Percentiles rank a stretch among this genome's conserved stretches.
Conservation (phyloP, 768 basidiomycete genomes). For the Boletus pseudopeckii region DNA sequence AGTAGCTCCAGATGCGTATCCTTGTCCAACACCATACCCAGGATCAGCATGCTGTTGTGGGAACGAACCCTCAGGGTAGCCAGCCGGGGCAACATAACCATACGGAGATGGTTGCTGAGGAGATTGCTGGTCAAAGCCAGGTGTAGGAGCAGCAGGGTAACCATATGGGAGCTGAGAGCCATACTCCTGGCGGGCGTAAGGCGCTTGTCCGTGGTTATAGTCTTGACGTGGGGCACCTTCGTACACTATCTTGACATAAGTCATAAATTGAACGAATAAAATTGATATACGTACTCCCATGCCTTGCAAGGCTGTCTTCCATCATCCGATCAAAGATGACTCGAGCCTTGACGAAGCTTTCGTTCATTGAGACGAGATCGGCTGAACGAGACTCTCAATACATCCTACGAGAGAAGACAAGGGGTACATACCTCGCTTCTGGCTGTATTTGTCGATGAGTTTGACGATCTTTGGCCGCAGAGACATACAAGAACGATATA, state of each 20-base stretch:
- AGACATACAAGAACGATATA: constrained; percentile 87
- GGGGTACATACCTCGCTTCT: constrained; percentile 63
- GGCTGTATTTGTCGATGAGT: constrained; percentile 94
- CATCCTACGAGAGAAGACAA: neutral
- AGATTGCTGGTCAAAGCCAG: constrained; percentile 43
- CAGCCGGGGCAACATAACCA: constrained; percentile 20
- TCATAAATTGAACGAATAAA: neutral
- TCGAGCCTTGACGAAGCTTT: constrained; percentile 85
- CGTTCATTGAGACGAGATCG: constrained; percentile 92
- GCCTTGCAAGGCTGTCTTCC: constrained; percentile 81
- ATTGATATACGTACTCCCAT: constrained; percentile 47
- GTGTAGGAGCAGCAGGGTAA: constrained; percentile 34
- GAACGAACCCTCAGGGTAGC: constrained; percentile 25
- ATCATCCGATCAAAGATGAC: constrained; percentile 92
- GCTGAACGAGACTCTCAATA: constrained; percentile 43
- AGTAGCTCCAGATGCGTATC: constrained; percentile 13
- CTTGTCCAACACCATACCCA: constrained; percentile 22
- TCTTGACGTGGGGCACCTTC: constrained; percentile 37
- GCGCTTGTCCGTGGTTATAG: constrained; percentile 24
- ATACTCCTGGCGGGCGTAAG: constrained; percentile 32
- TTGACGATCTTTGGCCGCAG: constrained; percentile 94
- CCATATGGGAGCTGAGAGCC: constrained; percentile 43
- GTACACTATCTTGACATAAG: constrained; percentile 43
- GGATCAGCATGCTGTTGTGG: constrained; percentile 27
- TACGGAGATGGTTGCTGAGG: constrained; percentile 33